Percentiles rank a stretch among this genome's conserved stretches.
These are phyloP conservation scores for Ophiorrhiza pumila DNA, from an alignment of 257 asterid genomes.

Conservation along the genomic window DNA sequence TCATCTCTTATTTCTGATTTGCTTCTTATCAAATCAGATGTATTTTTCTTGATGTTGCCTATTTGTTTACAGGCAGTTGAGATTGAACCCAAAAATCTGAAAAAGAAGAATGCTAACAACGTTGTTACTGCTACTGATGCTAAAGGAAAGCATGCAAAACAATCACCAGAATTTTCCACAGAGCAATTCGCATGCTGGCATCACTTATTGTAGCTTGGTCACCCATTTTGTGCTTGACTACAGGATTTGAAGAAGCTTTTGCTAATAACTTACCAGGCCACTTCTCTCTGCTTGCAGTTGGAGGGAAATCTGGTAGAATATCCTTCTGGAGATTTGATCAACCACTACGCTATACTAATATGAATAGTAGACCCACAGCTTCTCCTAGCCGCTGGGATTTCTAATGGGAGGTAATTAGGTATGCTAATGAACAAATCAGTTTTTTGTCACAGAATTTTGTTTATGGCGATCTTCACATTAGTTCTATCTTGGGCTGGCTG, in stretches of 20 bases:
- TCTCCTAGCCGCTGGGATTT: conserved; percentile 69
- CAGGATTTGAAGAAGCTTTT: conserved; percentile 35
- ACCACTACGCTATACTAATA: conserved; percentile 54
- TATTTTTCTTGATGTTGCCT: conserved; percentile 15
- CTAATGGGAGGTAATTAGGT: conserved; percentile 67
- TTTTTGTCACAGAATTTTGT: not conserved
- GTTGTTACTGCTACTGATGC: conserved; percentile 30
- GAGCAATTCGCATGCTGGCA: conserved; percentile 68
- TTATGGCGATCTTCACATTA: not conserved
- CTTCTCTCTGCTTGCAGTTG: conserved; percentile 76
- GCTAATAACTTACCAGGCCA: conserved; percentile 34
- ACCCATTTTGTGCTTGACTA: conserved; percentile 46
- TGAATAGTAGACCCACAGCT: conserved; percentile 34
- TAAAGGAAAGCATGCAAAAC: conserved; percentile 32
- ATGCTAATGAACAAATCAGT: conserved; percentile 10
- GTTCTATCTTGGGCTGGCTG: not conserved
- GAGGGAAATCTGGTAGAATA: conserved; percentile 68
- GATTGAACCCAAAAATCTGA: conserved; percentile 26
- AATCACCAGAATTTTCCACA: conserved; percentile 29
- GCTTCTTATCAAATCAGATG: not conserved
- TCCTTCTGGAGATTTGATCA: conserved; percentile 67
- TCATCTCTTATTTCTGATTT: not conserved
- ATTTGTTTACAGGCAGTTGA: conserved; percentile 37
- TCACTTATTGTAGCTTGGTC: conserved; percentile 83
- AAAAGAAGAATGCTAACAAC: conserved; percentile 19